Conservation (phyloP, 441 rosid genomes). For the Erodium trifolium region DNA sequence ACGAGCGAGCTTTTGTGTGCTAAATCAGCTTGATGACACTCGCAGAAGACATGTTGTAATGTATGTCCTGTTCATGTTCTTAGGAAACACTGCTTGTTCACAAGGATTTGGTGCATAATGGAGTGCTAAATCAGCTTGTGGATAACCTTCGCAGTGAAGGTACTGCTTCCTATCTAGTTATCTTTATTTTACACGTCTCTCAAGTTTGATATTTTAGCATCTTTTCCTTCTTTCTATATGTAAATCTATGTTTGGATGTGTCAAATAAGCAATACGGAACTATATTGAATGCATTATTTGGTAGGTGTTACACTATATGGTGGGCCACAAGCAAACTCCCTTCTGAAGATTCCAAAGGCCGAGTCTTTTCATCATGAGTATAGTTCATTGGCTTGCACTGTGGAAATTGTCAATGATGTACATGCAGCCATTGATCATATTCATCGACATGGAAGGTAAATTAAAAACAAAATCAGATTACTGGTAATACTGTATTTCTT, state of each 20-base stretch:
- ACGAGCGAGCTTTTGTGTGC: too few relatives aligned
- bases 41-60: neutral
- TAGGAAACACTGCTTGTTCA: slow-evolving; percentile 98
- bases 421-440: slow-evolving; percentile 75
- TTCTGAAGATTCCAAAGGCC: slow-evolving; percentile 57
- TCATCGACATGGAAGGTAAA: slow-evolving; percentile 83
- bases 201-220: neutral
- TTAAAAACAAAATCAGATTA: slow-evolving; percentile 6
- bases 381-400: slow-evolving; percentile 75
- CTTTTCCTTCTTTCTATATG: neutral
- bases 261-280: neutral
- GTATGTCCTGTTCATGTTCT: slow-evolving; percentile 14
- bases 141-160: slow-evolving; percentile 57
- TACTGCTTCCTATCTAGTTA: slow-evolving; percentile 20
- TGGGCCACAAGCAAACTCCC: slow-evolving; percentile 67
- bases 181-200: neutral
- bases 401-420: slow-evolving; percentile 86
- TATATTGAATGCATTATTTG: slow-evolving; percentile 13
- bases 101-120: slow-evolving; percentile 58
- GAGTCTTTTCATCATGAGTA: slow-evolving; percentile 75
- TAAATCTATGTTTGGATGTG: neutral
- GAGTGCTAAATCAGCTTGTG: slow-evolving; percentile 45
- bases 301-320: slow-evolving; percentile 77
- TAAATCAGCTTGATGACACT: neutral
- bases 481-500: slow-evolving; percentile 7